Evolutionary conservation across 805 yeast genomes (phyloP).

Genomic region (Saccharomycopsis olivae): DNA sequence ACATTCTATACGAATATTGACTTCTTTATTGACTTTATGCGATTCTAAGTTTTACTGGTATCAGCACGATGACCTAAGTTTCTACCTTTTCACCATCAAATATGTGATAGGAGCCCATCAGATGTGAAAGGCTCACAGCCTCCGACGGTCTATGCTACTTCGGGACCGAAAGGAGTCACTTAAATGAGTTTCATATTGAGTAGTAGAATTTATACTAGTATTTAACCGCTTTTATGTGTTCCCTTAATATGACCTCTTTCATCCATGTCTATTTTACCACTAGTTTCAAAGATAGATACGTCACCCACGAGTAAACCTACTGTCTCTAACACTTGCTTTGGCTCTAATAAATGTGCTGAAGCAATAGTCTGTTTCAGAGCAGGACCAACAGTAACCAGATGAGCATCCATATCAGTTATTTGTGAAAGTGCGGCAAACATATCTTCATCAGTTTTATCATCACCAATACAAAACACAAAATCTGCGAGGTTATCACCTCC

Average conservation of each 20-base stretch:
- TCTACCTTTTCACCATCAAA: no score
- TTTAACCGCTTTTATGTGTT: no score
- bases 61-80: no score
- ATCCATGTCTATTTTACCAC: conserved; percentile 65
- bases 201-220: no score
- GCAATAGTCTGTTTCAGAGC: conserved; percentile 82
- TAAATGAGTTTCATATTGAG: no score
- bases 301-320: conserved; percentile 72
- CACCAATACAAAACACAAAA: conserved; percentile 85
- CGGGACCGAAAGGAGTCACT: no score
- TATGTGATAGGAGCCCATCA: no score
- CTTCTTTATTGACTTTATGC: no score
- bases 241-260: conserved; percentile 51
- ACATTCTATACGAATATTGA: no score
- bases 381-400: conserved; percentile 88
- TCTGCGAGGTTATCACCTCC: conserved; percentile 51
- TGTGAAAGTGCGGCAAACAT: conserved; percentile 73
- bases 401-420: conserved; percentile 20
- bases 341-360: conserved; percentile 74
- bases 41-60: no score
- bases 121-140: no score
- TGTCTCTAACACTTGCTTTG: conserved; percentile 75
- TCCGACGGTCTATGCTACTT: no score
- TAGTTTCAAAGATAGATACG: conserved; percentile 67
- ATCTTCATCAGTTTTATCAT: conserved; percentile 95